Evolutionary conservation across 2,329 filamentous ascomycete genomes (phyloP).

Genomic region (Whalleya microplaca): DNA sequence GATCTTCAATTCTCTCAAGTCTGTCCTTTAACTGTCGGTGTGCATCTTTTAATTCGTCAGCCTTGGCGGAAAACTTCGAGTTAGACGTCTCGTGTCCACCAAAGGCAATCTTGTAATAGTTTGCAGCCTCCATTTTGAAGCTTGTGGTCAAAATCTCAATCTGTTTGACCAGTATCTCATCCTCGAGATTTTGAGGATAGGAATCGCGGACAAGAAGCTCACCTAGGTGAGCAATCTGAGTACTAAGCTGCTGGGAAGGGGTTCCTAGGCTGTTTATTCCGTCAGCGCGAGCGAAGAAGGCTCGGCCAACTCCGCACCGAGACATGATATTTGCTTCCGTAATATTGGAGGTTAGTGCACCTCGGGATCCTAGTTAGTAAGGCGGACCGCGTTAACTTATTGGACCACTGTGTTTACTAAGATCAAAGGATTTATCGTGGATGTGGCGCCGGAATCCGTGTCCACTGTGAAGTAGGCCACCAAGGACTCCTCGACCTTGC

Average conservation of each 20-base stretch:
- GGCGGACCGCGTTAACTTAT: too few relatives aligned
- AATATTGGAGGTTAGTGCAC: too few relatives aligned
- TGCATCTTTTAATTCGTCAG: neutral
- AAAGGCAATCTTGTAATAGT: neutral
- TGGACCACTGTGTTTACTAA: too few relatives aligned
- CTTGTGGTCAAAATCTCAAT: neutral
- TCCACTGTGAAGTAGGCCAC: too few relatives aligned
- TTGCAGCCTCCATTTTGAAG: neutral
- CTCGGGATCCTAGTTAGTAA: too few relatives aligned
- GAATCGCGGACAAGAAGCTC: neutral
- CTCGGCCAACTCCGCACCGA: too few relatives aligned
- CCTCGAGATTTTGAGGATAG: neutral
- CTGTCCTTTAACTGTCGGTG: neutral
- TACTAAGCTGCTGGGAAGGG: neutral
- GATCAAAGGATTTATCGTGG: too few relatives aligned
- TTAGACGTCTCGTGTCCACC: neutral
- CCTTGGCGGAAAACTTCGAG: neutral
- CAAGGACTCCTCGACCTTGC: too few relatives aligned
- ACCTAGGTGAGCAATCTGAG: neutral
- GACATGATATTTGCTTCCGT: too few relatives aligned
- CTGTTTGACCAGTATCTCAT: neutral
- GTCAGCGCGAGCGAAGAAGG: too few relatives aligned
- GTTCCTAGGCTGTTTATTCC: too few relatives aligned
- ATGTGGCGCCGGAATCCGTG: too few relatives aligned
- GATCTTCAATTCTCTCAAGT: neutral